Percentiles rank a stretch among this genome's conserved stretches.
Conservation (phyloP, 208 protist genomes). For the Trypanosoma boissoni region DNA sequence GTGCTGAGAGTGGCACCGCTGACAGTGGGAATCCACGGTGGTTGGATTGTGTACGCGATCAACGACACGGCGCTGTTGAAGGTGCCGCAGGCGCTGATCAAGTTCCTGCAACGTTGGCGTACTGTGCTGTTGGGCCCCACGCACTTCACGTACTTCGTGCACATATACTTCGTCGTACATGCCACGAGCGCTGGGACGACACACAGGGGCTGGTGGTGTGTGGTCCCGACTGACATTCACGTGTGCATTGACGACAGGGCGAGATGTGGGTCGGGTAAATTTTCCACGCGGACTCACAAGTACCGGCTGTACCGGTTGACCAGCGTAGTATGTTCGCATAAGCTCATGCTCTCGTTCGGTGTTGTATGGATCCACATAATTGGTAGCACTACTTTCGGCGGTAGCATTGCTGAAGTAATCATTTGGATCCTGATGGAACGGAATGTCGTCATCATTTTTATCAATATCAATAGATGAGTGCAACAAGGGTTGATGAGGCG, state of each 20-base stretch:
- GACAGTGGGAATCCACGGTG: constrained; percentile 1
- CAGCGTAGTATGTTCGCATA: constrained; percentile 19
- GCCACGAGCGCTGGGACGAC: too few species aligned
- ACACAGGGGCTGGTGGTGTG: too few species aligned
- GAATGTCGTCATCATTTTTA: constrained; percentile 5
- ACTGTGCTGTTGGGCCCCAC: background rate
- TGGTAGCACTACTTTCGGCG: too few species aligned
- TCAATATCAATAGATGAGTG: constrained; percentile 17
- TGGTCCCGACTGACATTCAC: constrained; percentile 14
- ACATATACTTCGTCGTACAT: too few species aligned
- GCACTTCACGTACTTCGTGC: too few species aligned
- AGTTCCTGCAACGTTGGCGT: constrained; percentile 53
- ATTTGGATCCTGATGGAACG: background rate
- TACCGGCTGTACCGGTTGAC: constrained; percentile 10
- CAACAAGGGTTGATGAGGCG: background rate
- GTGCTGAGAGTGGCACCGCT: constrained; percentile 12
- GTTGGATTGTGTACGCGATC: constrained; percentile 1
- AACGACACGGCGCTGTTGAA: constrained; percentile 27
- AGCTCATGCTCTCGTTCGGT: too few species aligned
- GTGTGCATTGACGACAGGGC: too few species aligned
- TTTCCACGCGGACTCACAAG: too few species aligned
- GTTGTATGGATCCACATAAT: too few species aligned
- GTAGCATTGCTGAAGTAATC: background rate
- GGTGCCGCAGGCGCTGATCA: constrained; percentile 48
- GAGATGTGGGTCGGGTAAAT: too few species aligned